Conservation (phyloP, 2,329 filamentous ascomycete genomes). For the Claviceps pusilla region DNA sequence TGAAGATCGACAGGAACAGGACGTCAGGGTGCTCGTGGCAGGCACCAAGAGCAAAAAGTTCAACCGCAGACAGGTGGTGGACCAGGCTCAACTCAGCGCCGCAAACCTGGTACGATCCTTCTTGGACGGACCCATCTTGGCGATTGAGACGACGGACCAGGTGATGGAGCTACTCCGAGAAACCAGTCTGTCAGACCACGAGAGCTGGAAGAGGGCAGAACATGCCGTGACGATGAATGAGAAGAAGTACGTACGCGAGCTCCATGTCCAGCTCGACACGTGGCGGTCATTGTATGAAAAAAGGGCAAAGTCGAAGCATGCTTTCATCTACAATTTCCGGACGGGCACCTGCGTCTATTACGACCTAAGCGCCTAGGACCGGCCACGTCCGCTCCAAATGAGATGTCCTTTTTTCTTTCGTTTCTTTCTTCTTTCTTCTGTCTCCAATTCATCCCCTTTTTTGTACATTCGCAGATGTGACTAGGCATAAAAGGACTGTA, state of each 20-base stretch:
- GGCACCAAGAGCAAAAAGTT: conserved; percentile 82
- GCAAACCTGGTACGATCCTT: conserved; percentile 55
- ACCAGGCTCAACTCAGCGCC: conserved; percentile 50
- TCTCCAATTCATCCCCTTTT: no score
- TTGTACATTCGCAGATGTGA: no score
- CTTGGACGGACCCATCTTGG: conserved; percentile 64
- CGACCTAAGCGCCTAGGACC: conserved; percentile 44
- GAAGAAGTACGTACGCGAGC: conserved; percentile 66
- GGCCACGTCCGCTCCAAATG: neutral
- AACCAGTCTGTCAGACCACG: conserved; percentile 62
- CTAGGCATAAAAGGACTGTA: no score
- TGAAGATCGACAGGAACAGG: conserved; percentile 39
- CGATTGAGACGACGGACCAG: conserved; percentile 75
- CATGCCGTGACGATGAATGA: conserved; percentile 64
- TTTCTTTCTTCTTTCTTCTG: neutral
- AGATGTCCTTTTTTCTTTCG: neutral
- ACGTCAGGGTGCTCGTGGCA: conserved; percentile 72
- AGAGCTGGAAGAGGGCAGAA: conserved; percentile 70
- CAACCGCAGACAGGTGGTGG: conserved; percentile 73
- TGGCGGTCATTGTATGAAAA: conserved; percentile 45
- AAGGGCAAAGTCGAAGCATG: conserved; percentile 46
- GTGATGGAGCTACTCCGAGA: conserved; percentile 62
- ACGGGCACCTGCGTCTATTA: conserved; percentile 77
- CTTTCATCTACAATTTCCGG: conserved; percentile 84
- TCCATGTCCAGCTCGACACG: conserved; percentile 58